These are phyloP conservation scores for Silene vulgaris DNA, from an alignment of 179 eudicot genomes.

Conservation along the genomic window DNA sequence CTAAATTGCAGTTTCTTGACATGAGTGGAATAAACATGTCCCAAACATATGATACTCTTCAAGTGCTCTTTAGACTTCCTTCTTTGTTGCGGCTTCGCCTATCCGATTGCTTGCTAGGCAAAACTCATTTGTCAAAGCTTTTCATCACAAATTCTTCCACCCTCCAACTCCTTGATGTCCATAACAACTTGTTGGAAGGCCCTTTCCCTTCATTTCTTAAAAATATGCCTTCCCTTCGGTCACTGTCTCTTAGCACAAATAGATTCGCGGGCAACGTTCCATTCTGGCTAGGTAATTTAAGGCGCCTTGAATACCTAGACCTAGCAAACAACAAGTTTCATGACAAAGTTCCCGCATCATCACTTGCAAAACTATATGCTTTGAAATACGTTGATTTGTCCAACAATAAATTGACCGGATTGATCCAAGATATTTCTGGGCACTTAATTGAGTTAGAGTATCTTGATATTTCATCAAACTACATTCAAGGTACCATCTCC, in stretches of 20 bases:
- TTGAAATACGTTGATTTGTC: not conserved
- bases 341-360: not conserved
- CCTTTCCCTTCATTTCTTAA: too few relatives aligned
- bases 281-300: not conserved
- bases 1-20: not conserved
- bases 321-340: not conserved
- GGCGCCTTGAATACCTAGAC: not conserved
- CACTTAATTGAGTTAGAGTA: not conserved
- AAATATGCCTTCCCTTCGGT: slow-evolving; percentile 10
- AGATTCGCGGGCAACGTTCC: not conserved
- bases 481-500: slow-evolving; percentile 10
- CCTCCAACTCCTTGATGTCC: too few relatives aligned
- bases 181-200: too few relatives aligned
- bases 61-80: slow-evolving; percentile 5
- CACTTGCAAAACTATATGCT: not conserved
- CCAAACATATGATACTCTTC: not conserved
- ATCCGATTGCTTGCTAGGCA: too few relatives aligned
- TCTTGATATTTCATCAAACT: slow-evolving; percentile 9
- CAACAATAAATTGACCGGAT: not conserved
- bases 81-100: not conserved
- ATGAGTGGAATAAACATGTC: not conserved
- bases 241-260: not conserved
- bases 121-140: too few relatives aligned
- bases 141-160: too few relatives aligned
- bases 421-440: not conserved